Evolutionary conservation across 345 rosid species (phyloP).

Genomic region (Salix caprea): DNA sequence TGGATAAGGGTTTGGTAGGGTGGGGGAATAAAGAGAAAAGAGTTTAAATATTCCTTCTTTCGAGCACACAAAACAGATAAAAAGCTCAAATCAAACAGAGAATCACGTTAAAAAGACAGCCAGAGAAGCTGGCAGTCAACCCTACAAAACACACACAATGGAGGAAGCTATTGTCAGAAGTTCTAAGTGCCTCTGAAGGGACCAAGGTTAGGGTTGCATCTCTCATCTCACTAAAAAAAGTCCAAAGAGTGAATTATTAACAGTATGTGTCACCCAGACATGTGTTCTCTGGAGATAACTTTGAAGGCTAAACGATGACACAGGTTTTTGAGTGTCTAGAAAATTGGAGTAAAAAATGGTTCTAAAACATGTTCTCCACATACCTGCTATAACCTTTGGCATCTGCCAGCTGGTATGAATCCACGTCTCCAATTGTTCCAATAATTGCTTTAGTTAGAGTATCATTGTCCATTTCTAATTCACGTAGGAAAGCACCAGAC

Average conservation of each 20-base stretch:
- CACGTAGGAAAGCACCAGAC: slow-evolving; percentile 78
- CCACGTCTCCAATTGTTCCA: slow-evolving; percentile 92
- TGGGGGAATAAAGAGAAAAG: neutral
- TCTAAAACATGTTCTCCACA: slow-evolving; percentile 2
- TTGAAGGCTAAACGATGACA: neutral
- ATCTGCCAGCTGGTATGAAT: slow-evolving; percentile 93
- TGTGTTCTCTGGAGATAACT: no score
- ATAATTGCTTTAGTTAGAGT: slow-evolving; percentile 86
- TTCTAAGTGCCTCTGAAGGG: neutral
- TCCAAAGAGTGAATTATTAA: neutral
- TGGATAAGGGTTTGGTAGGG: neutral
- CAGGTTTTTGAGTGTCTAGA: neutral
- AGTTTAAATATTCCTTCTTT: neutral
- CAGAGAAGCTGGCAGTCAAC: neutral
- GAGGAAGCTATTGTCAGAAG: neutral
- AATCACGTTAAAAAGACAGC: neutral
- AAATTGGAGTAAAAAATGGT: neutral
- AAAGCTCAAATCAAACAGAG: neutral
- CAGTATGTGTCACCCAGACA: neutral
- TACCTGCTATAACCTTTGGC: slow-evolving; percentile 99
- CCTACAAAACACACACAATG: neutral
- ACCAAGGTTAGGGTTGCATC: neutral
- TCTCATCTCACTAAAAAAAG: neutral
- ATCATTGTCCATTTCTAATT: slow-evolving; percentile 77
- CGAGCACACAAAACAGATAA: neutral